Conservation (phyloP, 2,329 filamentous ascomycete species). For the Xylariales sp. region DNA sequence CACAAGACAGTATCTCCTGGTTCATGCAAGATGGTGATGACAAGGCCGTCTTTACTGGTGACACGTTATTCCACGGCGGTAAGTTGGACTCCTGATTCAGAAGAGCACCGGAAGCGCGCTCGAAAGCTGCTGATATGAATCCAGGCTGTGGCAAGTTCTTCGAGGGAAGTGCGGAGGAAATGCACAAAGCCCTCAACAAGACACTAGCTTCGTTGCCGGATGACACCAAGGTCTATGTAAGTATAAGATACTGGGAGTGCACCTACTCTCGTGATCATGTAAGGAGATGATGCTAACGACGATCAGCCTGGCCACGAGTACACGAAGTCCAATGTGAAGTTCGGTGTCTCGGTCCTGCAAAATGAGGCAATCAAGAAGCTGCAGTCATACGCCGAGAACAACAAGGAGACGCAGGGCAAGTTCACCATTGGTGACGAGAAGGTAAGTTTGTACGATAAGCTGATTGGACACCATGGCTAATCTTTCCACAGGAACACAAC, state of each 20-base stretch:
- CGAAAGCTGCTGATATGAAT: neutral
- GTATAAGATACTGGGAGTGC: conserved; percentile 33
- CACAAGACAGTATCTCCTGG: conserved; percentile 97
- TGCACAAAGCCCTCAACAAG: conserved; percentile 89
- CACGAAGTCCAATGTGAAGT: conserved; percentile 94
- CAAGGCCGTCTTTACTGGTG: conserved; percentile 86
- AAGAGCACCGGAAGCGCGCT: too few relatives aligned
- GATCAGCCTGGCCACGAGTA: conserved; percentile 88
- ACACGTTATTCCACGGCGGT: conserved; percentile 94
- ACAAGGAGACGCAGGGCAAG: conserved; percentile 86
- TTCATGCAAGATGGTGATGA: conserved; percentile 74
- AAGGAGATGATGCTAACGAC: neutral
- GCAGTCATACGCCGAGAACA: conserved; percentile 68
- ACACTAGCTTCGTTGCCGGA: conserved; percentile 76
- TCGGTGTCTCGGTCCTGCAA: conserved; percentile 70
- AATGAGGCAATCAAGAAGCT: conserved; percentile 74
- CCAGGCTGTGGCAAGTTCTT: conserved; percentile 92
- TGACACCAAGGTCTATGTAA: conserved; percentile 85
- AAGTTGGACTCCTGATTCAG: conserved; percentile 17
- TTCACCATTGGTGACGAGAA: conserved; percentile 98
- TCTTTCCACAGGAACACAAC: conserved; percentile 67
- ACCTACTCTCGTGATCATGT: too few relatives aligned
- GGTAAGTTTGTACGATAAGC: conserved; percentile 41
- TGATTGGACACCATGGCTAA: conserved; percentile 3
- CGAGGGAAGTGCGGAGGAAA: conserved; percentile 82